Percentiles rank a stretch among this genome's conserved stretches.
Evolutionary conservation across 148 eudicot genomes (phyloP).

Genomic region (Vaccinium darrowii): DNA sequence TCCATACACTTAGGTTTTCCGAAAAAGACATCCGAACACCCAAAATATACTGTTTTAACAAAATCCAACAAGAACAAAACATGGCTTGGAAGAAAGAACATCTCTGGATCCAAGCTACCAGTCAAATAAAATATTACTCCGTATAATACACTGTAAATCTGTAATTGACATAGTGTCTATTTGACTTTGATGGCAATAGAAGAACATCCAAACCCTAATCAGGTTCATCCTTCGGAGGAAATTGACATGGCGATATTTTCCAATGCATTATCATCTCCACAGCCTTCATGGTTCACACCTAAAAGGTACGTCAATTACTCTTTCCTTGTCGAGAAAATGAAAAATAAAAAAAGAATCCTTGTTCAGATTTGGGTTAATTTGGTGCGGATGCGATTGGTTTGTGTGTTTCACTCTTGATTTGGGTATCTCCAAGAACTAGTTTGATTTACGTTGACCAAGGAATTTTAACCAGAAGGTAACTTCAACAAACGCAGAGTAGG

Average conservation of each 20-base stretch:
- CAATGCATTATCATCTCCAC: constrained; percentile 23
- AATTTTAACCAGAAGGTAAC: neutral
- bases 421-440: neutral
- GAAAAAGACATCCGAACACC: no score
- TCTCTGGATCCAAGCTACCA: neutral
- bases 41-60: no score
- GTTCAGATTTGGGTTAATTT: neutral
- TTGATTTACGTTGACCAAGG: neutral
- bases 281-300: constrained; percentile 81
- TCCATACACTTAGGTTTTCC: no score
- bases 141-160: neutral
- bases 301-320: constrained; percentile 42
- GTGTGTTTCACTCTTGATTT: neutral
- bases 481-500: neutral
- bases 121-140: constrained; percentile 1
- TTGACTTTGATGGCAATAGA: neutral
- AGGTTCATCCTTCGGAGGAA: constrained; percentile 30
- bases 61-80: neutral
- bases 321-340: neutral
- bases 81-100: neutral
- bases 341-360: no score
- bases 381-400: neutral
- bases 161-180: neutral
- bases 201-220: constrained; percentile 25
- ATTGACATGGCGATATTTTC: constrained; percentile 28